phyloP scores from a whole-genome alignment of 2,329 filamentous ascomycete genomes.

The Rasamsonia emersonii region DNA sequence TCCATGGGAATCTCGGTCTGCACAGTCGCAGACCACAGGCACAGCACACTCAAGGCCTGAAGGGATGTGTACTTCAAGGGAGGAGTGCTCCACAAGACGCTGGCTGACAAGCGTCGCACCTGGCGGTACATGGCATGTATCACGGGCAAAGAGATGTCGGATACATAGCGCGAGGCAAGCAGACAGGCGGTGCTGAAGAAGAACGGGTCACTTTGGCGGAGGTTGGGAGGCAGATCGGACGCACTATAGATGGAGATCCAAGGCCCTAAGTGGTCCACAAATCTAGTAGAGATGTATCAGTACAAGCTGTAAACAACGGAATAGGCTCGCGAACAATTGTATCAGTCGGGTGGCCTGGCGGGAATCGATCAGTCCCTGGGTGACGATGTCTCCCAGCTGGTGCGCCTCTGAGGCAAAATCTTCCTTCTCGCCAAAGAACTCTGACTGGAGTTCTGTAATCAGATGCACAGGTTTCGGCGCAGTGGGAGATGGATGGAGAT shows the following conservation, averaged over 20 bases:
- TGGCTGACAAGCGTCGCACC: slow-evolving; percentile 23
- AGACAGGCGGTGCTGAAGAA: slow-evolving; percentile 27
- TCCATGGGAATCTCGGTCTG: slow-evolving; percentile 27
- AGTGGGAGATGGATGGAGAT: slow-evolving; percentile 13
- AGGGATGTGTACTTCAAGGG: slow-evolving; percentile 23
- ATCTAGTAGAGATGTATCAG: slow-evolving; percentile 12
- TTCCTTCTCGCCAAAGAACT: slow-evolving; percentile 21
- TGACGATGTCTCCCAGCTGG: slow-evolving; percentile 17
- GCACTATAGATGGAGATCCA: slow-evolving; percentile 23
- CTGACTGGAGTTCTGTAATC: slow-evolving; percentile 23
- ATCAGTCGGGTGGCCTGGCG: slow-evolving; percentile 23
- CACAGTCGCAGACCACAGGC: slow-evolving; percentile 22
- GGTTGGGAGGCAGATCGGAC: slow-evolving; percentile 18
- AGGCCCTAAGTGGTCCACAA: slow-evolving; percentile 24
- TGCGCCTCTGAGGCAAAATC: slow-evolving; percentile 15
- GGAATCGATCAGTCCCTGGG: slow-evolving; percentile 22
- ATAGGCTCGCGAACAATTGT: slow-evolving; percentile 18
- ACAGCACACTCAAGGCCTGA: slow-evolving; percentile 23
- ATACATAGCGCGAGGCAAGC: slow-evolving; percentile 24
- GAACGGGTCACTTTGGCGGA: slow-evolving; percentile 18
- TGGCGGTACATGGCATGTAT: slow-evolving; percentile 22
- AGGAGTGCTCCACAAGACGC: slow-evolving; percentile 20
- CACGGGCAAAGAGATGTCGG: slow-evolving; percentile 19
- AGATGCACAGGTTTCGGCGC: slow-evolving; percentile 23
- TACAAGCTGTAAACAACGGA: slow-evolving; percentile 1